Evolutionary conservation across 352 stramenopile genomes (phyloP).

Genomic region (Globisporangium alternatum): DNA sequence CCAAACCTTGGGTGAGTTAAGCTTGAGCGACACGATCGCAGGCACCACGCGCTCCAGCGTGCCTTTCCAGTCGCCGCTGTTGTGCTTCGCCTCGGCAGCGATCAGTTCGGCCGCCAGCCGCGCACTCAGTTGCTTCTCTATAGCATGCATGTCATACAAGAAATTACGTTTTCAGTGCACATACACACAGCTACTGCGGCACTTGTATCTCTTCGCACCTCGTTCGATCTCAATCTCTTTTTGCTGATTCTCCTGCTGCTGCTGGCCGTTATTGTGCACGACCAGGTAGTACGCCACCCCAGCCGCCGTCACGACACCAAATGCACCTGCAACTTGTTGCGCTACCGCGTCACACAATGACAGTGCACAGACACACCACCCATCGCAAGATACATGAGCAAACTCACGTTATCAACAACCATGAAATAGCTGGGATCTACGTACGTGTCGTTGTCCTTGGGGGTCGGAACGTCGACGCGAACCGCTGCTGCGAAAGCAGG

Average conservation of each 20-base stretch:
- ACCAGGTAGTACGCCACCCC: constrained; percentile 54
- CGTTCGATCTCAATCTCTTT: constrained; percentile 62
- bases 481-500: neutral
- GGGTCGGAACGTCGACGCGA: constrained; percentile 4
- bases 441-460: constrained; percentile 6
- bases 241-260: constrained; percentile 53
- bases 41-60: constrained; percentile 84
- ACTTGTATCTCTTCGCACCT: constrained; percentile 18
- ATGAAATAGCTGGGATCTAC: neutral
- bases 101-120: constrained; percentile 65
- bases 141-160: neutral
- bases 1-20: constrained; percentile 82
- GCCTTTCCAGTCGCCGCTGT: constrained; percentile 75
- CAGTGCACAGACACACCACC: neutral
- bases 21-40: constrained; percentile 86
- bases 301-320: constrained; percentile 27
- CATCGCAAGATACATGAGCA: neutral
- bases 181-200: no score
- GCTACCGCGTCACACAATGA: neutral
- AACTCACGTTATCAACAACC: neutral
- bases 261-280: constrained; percentile 25
- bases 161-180: no score
- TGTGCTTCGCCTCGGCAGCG: constrained; percentile 61
- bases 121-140: constrained; percentile 62
- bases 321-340: constrained; percentile 20